Evolutionary conservation across 2,329 filamentous ascomycete genomes (phyloP), one percentile per base, ranked within the genome.

Genomic region (Xylariaceae sp.): DNA sequence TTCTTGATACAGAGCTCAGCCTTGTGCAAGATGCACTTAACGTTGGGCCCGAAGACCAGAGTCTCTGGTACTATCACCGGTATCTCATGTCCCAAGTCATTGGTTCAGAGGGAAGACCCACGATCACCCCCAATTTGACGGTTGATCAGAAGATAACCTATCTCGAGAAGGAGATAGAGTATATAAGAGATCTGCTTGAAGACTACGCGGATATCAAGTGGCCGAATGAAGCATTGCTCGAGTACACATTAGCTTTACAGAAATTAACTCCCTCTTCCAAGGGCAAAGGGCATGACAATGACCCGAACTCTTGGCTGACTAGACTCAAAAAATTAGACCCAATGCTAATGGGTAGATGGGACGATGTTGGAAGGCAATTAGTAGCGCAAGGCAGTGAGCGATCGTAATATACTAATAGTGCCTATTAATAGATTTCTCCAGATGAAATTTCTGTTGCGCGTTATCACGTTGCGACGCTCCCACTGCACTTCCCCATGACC

Each of bases 31-130:
- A 87, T 51, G 92, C 89, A 0, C 78, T 97, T 42, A 94, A 92
- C 55, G 90, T 91, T 30, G 92, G 95, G 53, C 92, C 93, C 0
- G 92, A 96, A 63, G 93, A 97, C 68, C 93, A 97, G 69, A 96
- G 92, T 15, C 79, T 97, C 5, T 99, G 94, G 92, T 96, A 95
- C 72, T 97, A 99, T 68, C 92, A 97, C 70, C 89, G 94, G 64
- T 96, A 88, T 66, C 77, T 97, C 52, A 85, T 97, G 75, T 82
- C 85, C 55, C 88, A 86, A 66, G 76, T 89, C 63, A 76, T 81
- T 46, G 79, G 77, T 64, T 21, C 73, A 42, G 75, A 69, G 11
- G 73, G 77, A 11, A 67, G 75, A 2, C 74, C 79, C 16, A 81
- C 81, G 8, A 88, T 96, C 62, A 81, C 86, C 11, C 84, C 84